Evolutionary conservation across 768 basidiomycete genomes (phyloP).

Genomic region (Scleroderma citrinum): DNA sequence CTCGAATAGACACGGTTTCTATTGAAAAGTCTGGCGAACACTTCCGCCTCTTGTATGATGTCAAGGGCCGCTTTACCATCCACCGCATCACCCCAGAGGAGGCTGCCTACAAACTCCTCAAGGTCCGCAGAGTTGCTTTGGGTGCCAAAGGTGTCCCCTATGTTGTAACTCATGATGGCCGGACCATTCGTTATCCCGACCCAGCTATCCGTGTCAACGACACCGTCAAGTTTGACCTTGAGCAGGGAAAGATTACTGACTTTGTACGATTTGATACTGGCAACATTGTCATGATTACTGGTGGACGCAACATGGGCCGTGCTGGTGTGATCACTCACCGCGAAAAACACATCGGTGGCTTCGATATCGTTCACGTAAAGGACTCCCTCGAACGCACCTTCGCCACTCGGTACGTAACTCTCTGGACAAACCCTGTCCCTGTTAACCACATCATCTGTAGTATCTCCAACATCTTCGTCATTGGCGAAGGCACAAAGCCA

Average conservation of each 20-base stretch:
- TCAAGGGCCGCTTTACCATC: slow-evolving; percentile 99
- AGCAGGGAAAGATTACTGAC: slow-evolving; percentile 88
- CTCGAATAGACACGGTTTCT: slow-evolving; percentile 75
- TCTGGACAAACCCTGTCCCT: not conserved
- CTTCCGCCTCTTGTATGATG: slow-evolving; percentile 98
- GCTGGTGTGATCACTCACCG: slow-evolving; percentile 93
- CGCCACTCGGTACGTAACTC: slow-evolving; percentile 78
- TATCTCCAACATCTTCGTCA: slow-evolving; percentile 96
- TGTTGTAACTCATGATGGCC: slow-evolving; percentile 98
- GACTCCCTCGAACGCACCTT: slow-evolving; percentile 94
- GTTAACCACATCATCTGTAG: slow-evolving; percentile 33
- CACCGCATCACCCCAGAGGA: slow-evolving; percentile 99
- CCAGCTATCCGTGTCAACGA: slow-evolving; percentile 94
- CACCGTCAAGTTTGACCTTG: slow-evolving; percentile 94
- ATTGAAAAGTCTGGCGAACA: slow-evolving; percentile 99
- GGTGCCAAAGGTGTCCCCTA: slow-evolving; percentile 93
- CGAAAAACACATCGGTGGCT: slow-evolving; percentile 97
- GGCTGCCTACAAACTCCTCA: slow-evolving; percentile 92
- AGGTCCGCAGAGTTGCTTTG: slow-evolving; percentile 87
- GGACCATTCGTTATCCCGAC: slow-evolving; percentile 99
- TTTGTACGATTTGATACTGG: slow-evolving; percentile 96
- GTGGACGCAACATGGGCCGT: slow-evolving; percentile 99
- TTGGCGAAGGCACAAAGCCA: slow-evolving; percentile 92
- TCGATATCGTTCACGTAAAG: slow-evolving; percentile 98
- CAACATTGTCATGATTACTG: slow-evolving; percentile 96